Conservation (phyloP, 2,329 filamentous ascomycete species). For the Ophiognomonia clavigignenti-juglandacearum region DNA sequence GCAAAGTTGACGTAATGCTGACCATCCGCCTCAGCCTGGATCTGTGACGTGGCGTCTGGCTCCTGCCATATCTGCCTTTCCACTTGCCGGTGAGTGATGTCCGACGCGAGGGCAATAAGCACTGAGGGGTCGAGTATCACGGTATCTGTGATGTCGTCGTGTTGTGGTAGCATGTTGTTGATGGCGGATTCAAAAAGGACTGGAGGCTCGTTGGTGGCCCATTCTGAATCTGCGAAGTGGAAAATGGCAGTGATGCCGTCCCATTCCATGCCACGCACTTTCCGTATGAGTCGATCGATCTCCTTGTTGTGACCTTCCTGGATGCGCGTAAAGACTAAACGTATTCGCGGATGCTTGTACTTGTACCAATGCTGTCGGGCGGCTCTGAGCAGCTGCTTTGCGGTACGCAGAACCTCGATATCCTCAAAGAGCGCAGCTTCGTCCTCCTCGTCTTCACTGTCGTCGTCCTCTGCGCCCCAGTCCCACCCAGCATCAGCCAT, state of each 20-base stretch:
- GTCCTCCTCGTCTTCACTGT: conserved; percentile 10
- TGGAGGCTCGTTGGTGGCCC: conserved; percentile 16
- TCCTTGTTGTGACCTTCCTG: conserved; percentile 20
- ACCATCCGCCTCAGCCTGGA: conserved; percentile 58
- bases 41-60: conserved; percentile 56
- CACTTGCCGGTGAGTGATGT: conserved; percentile 57
- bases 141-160: conserved; percentile 21
- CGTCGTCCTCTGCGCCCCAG: conserved; percentile 11
- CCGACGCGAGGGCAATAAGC: conserved; percentile 67
- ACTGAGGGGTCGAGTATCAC: conserved; percentile 66
- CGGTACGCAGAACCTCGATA: conserved; percentile 21
- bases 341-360: conserved; percentile 21
- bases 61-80: conserved; percentile 39
- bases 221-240: conserved; percentile 22
- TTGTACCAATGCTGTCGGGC: conserved; percentile 24
- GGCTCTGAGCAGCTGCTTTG: conserved; percentile 24
- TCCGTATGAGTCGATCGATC: conserved; percentile 21
- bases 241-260: conserved; percentile 20
- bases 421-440: conserved; percentile 16
- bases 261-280: conserved; percentile 20
- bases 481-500: conserved; percentile 28
- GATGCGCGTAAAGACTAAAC: conserved; percentile 25
- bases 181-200: conserved; percentile 19
- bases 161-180: conserved; percentile 17
- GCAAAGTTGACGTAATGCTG: conserved; percentile 45